These are phyloP conservation scores for Sporothrix protearum DNA, from an alignment of 2,329 filamentous ascomycete species.

Conservation along the genomic window DNA sequence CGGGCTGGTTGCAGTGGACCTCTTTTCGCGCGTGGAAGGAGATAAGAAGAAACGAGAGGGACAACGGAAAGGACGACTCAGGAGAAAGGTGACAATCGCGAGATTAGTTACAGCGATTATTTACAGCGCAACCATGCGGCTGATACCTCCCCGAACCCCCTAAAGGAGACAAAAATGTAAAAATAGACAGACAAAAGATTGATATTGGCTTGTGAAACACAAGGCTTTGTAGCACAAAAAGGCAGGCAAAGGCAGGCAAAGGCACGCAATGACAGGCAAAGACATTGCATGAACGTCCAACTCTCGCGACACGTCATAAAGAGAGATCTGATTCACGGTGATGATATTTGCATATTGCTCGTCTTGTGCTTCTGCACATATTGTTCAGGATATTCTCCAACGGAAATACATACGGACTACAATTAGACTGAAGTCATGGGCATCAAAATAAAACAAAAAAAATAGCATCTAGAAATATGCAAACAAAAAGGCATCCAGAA, in stretches of 20 bases:
- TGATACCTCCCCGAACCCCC: not conserved
- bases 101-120: not conserved
- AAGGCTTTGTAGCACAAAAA: not conserved
- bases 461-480: not conserved
- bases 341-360: too few relatives aligned
- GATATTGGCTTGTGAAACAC: not conserved
- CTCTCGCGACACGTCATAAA: not conserved
- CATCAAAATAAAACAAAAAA: not conserved
- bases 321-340: not conserved
- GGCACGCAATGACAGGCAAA: too few relatives aligned
- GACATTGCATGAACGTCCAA: too few relatives aligned
- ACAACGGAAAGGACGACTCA: not conserved
- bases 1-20: conserved; percentile 11
- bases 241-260: not conserved
- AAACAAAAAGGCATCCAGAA: not conserved
- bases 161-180: not conserved
- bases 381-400: not conserved
- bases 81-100: not conserved
- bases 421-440: not conserved
- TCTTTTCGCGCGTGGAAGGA: not conserved
- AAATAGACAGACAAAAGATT: not conserved
- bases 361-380: not conserved
- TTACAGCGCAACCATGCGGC: not conserved
- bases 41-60: not conserved
- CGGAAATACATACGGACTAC: too few relatives aligned